Evolutionary conservation across 495 filamentous ascomycete genomes (phyloP).

Genomic region (Podospora australis): DNA sequence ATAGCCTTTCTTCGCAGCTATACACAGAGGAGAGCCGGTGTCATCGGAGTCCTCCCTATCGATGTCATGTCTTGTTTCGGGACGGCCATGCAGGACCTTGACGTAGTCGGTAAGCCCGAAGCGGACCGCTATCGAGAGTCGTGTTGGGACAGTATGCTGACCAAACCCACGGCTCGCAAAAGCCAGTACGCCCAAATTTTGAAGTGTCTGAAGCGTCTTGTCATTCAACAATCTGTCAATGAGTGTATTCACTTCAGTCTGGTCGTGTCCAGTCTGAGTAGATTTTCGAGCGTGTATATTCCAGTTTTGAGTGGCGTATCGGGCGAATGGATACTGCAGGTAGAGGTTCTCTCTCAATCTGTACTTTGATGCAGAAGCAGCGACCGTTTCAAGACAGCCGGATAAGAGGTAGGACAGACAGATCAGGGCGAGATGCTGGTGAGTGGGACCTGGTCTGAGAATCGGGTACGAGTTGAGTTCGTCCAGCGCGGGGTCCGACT

Average conservation of each 20-base stretch:
- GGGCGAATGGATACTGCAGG: constrained; percentile 14
- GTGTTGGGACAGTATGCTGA: neutral
- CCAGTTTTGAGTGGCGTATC: constrained; percentile 24
- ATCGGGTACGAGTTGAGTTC: constrained; percentile 29
- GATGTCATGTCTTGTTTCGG: too few relatives aligned
- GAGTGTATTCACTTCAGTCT: neutral
- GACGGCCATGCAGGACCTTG: neutral
- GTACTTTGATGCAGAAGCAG: neutral
- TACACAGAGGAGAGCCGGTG: neutral
- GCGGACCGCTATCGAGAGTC: constrained; percentile 11
- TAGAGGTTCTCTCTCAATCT: neutral
- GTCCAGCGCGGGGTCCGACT: neutral
- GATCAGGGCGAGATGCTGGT: constrained; percentile 17
- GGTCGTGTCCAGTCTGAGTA: neutral
- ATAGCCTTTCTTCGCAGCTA: constrained; percentile 6
- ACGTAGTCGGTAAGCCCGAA: constrained; percentile 12
- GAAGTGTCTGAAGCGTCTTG: neutral
- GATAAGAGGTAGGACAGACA: constrained; percentile 21
- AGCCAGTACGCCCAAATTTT: constrained; percentile 8
- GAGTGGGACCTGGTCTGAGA: constrained; percentile 22
- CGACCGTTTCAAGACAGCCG: constrained; percentile 13
- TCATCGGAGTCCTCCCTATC: too few relatives aligned
- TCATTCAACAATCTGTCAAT: constrained; percentile 8
- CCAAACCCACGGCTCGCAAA: neutral
- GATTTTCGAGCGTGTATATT: constrained; percentile 15